Evolutionary conservation across 768 basidiomycete genomes (phyloP), one percentile per base, ranked within the genome.

Genomic region (Russula vinacea): DNA sequence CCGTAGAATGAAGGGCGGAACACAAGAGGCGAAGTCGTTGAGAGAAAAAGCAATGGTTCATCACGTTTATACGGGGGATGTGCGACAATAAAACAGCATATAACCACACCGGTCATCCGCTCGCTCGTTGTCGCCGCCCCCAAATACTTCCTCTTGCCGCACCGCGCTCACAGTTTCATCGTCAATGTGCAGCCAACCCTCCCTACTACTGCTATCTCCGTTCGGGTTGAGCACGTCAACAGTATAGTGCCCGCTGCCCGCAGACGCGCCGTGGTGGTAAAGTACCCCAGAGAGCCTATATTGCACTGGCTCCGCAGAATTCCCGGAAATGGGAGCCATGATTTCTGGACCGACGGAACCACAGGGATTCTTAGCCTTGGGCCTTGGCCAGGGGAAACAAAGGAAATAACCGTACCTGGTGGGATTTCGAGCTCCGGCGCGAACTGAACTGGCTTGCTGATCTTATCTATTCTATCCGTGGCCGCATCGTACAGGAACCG

Each of bases 221-320:
- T 83, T 83, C 3, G 88, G 89, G 68, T 92, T 88, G 2, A 95
- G 77, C 14, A 95, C 89, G 70, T 94, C 90, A 54, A 96, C 83
- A 2, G 95, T 98, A 77, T 98, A 98, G 75, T 98, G 96, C 1
- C 96, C 96, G 3, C 94, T 94, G 0, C 87, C 87, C 0, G 96
- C 93, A 10, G 91, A 90, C 32, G 80, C 78, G 2, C 96, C 96
- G 69, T 99, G 95, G 73, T 98, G 96, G 74, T 97, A 98, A 14
- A 98, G 76, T 11, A 87, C 96, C 68, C 91, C 92, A 70, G 93
- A 93, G 8, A 96, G 80, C 70, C 86, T 87, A 72, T 95, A 96
- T 70, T 65, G 68, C 13, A 22, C 79, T 74, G 1, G 84, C 78
- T 2, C 86, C 77, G 75, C 91, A 80, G 58, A 89, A 74, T 62